Base-by-base conservation (phyloP, 1,284 basidiomycete genomes). In the Volvariella volvacea region DNA sequence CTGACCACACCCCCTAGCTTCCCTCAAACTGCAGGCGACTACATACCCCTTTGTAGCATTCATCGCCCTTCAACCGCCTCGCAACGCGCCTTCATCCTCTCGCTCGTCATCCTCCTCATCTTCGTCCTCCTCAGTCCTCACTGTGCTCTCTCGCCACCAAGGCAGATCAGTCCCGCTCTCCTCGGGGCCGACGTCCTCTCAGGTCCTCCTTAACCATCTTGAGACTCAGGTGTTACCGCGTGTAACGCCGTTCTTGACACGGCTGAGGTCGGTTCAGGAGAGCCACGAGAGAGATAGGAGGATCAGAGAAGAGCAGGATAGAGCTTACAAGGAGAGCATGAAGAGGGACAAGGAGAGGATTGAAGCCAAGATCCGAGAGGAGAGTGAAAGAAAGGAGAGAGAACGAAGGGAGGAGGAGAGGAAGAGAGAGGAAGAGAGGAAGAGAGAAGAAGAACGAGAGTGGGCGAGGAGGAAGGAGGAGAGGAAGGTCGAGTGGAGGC, bases 11-110 rank as follows among this genome's bases (percentile, higher is more conserved):
- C 10, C 17, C 9, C 20, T 57, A 90, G 92, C 90, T 4, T 70
- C 89, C 1, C 82, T 89, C 55, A 92, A 93, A 52, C 70, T 96
- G 0, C 83, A 90, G 54, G 83, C 84, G 1, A 95, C 92, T 2
- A 92, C 92, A 0, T 96, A 88, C 55, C 94, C 94, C 0, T 94
- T 93, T 50, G 73, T 98, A 40, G 88, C 90, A 0, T 98, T 97
- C 60, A 66, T 95, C 39, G 85, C 91, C 0, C 74, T 95, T 28
- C 89, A 96, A 55, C 86, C 92, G 0, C 75, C 75, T 4, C 73
- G 82, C 30, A 42, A 44, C 51, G 53, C 67, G 43, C 49, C 61
- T 15, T 54, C 68, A 1, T 51, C 62, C 1, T 60, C 65, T 20
- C 60, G 45, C 15, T 45, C 73, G 0, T 58, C 65, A 17, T 61